Evolutionary conservation across 225 moss, liverwort and hornwort species (phyloP).

Genomic region (Marchantia paleacea): DNA sequence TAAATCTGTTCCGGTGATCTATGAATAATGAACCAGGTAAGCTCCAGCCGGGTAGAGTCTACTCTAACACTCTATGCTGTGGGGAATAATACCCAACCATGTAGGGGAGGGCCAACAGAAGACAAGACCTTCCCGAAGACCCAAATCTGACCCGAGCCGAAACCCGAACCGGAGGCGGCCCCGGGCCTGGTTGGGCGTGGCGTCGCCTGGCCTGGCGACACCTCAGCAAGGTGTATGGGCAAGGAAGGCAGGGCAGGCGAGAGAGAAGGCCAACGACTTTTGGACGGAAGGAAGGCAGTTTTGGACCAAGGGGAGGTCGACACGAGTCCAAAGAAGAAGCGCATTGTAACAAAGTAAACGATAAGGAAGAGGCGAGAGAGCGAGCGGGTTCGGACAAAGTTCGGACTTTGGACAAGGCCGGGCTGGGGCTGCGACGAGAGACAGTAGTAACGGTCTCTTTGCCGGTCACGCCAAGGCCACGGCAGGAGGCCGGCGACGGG

Average conservation of each 20-base stretch:
- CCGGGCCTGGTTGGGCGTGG: too few relatives aligned
- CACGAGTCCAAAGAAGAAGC: neutral
- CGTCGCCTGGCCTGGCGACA: too few relatives aligned
- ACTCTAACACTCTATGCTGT: neutral
- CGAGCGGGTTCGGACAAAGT: neutral
- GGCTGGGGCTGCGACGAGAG: neutral
- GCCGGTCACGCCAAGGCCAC: neutral
- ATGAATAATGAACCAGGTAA: neutral
- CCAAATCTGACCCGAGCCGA: neutral
- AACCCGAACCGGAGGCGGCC: neutral
- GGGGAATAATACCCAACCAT: neutral
- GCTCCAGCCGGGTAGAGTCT: neutral
- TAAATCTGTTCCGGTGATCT: too few relatives aligned
- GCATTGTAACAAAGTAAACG: neutral
- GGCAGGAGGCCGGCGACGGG: neutral
- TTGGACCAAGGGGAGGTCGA: neutral
- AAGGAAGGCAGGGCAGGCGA: too few relatives aligned
- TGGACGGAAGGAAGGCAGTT: too few relatives aligned
- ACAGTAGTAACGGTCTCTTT: slow-evolving; percentile 11
- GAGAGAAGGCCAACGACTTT: too few relatives aligned
- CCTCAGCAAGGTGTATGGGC: too few relatives aligned
- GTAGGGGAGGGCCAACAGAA: neutral
- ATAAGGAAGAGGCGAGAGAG: neutral
- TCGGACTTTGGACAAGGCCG: neutral
- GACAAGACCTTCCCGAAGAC: neutral